phyloP scores from a whole-genome alignment of 2,329 filamentous ascomycete species.

The Nakataea oryzae region DNA sequence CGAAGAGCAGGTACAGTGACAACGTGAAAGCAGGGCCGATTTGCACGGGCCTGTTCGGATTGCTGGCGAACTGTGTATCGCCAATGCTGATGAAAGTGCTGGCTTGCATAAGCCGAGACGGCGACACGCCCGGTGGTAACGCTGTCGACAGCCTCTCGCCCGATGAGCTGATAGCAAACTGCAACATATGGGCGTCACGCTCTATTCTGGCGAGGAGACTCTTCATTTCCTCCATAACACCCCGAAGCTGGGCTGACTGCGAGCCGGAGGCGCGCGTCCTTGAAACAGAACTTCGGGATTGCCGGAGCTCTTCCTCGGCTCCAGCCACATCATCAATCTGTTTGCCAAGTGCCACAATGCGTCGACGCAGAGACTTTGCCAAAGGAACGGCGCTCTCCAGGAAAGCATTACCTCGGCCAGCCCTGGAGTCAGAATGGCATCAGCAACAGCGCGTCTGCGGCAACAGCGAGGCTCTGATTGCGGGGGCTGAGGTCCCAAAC shows the following conservation, averaged over 20 bases:
- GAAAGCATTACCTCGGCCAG: slow-evolving; percentile 41
- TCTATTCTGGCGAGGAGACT: slow-evolving; percentile 70
- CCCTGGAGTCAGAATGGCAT: slow-evolving; percentile 19
- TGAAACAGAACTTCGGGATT: slow-evolving; percentile 20
- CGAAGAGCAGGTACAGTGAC: slow-evolving; percentile 92
- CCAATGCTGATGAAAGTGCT: slow-evolving; percentile 83
- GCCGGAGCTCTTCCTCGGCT: slow-evolving; percentile 43
- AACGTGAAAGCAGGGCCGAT: slow-evolving; percentile 80
- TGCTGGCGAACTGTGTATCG: slow-evolving; percentile 68
- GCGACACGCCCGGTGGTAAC: slow-evolving; percentile 74
- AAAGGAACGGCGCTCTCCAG: slow-evolving; percentile 78
- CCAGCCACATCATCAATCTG: slow-evolving; percentile 61
- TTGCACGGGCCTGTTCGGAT: slow-evolving; percentile 56
- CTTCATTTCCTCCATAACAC: slow-evolving; percentile 67
- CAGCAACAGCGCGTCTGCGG: no score
- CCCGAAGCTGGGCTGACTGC: slow-evolving; percentile 53
- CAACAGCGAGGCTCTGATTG: background rate
- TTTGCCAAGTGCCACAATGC: slow-evolving; percentile 71
- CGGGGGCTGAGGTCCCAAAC: background rate
- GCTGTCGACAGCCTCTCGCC: slow-evolving; percentile 77
- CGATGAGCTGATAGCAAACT: slow-evolving; percentile 87
- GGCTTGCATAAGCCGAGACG: slow-evolving; percentile 81
- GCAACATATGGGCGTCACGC: slow-evolving; percentile 82
- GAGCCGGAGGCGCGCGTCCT: slow-evolving; percentile 39
- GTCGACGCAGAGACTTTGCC: slow-evolving; percentile 71